Conservation (phyloP, 495 filamentous ascomycete genomes). For the Aspergillus mulundensis region DNA sequence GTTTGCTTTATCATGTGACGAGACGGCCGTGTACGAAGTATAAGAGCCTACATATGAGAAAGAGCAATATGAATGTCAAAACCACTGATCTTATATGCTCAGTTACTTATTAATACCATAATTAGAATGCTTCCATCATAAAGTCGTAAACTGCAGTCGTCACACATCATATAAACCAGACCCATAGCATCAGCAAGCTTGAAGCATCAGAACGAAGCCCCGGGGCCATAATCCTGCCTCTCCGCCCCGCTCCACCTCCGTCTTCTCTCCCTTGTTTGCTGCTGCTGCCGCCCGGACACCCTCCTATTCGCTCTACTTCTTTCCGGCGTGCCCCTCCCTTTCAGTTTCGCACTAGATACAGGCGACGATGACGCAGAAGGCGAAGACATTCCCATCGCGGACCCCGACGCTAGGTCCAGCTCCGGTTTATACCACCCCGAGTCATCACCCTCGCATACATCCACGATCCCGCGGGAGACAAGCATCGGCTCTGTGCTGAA, state of each 20-base stretch:
- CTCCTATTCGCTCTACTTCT: conserved; percentile 12
- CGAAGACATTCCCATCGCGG: background rate
- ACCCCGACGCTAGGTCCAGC: background rate
- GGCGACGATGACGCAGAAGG: background rate
- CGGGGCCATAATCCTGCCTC: conserved; percentile 6
- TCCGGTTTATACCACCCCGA: conserved; percentile 17
- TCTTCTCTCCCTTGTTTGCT: conserved; percentile 17
- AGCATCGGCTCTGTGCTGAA: background rate
- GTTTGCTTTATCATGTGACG: background rate
- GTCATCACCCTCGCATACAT: conserved; percentile 23
- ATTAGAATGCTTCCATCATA: background rate
- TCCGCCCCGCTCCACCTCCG: conserved; percentile 21
- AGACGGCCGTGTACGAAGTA: conserved; percentile 2
- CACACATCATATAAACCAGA: background rate
- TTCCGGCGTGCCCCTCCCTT: conserved; percentile 13
- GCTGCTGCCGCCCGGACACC: background rate
- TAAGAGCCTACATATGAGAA: background rate
- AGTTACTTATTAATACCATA: background rate
- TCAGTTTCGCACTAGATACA: conserved; percentile 10
- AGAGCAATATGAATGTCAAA: background rate
- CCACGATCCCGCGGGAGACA: conserved; percentile 15
- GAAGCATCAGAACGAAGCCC: conserved; percentile 4
- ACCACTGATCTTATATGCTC: background rate
- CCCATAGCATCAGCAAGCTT: background rate
- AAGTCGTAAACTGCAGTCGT: background rate